Evolutionary conservation across 2,329 filamentous ascomycete species (phyloP), one percentile per base, ranked within the genome.

Genomic region (Aspergillus hiratsukae): DNA sequence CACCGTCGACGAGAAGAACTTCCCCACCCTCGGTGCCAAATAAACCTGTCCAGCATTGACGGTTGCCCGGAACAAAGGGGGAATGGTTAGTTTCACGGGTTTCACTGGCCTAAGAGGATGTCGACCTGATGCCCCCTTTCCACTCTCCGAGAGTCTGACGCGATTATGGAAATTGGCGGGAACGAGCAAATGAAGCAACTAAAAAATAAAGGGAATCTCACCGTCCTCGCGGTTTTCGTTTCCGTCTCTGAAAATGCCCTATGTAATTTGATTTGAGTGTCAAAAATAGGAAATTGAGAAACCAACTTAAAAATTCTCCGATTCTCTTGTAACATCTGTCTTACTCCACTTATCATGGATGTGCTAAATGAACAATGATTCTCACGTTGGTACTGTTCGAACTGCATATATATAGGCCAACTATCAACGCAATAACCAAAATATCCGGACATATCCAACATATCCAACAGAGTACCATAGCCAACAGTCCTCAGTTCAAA

Each of bases 1-100:
- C 59, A 69, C 72, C 62, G 73, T 76, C 56, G 75, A 76, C 64
- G 75, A 76, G 68, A 75, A 75, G 72, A 76, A 76, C 72, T 76
- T 76, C 72, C 75, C 75, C 65, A 73, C 67, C 67, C 72, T 76
- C 61, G 75, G 74, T 59, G 66, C 64, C 62, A 75, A 75, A 70
- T 75, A 65, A 64, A 58, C 53, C 41, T 53, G 48, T 14, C 10
- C 25, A 14, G n/a, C n/a, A 29, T 25, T 35, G 23, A 35, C 31
- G 31, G 31, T 35, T 35, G 31, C 3, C 6, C 21, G 17, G 50
- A 35, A 4, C 23, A 23, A 4, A 14, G 31, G 31, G 31, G 31
- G 31, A 14, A 35, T 35, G 31, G 31, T 35, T 35, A 23, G 23
- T 23, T 23, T 23, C 23, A 23, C 23, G 14, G 5, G 31, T 35